phyloP scores from a whole-genome alignment of 805 yeast genomes.

The Maudiozyma serrabonitensis region DNA sequence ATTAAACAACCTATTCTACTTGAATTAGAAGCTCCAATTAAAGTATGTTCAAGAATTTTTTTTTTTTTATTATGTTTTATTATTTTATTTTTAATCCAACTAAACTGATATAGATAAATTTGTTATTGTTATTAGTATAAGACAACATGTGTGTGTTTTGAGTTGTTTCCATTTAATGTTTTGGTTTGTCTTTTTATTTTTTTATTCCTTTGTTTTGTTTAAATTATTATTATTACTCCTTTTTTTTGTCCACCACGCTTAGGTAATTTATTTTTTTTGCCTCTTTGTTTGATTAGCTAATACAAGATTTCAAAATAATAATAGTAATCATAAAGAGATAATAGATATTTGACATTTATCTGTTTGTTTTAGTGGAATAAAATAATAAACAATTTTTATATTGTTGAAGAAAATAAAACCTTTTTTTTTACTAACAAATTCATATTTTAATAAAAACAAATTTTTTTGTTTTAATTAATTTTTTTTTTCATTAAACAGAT shows the following conservation, averaged over 20 bases:
- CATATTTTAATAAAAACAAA: too few species aligned
- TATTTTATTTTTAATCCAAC: neutral
- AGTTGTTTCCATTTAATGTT: neutral
- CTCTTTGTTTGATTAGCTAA: neutral
- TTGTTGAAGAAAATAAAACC: too few species aligned
- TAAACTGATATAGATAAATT: neutral
- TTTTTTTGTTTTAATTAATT: neutral
- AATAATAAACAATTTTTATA: too few species aligned
- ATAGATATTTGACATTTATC: too few species aligned
- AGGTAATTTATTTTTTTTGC: neutral
- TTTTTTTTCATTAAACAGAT: conserved; percentile 31
- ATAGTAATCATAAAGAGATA: too few species aligned
- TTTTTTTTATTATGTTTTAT: neutral
- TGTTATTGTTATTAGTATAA: too few species aligned
- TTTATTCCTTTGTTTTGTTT: neutral
- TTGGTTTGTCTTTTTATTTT: neutral
- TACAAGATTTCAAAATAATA: neutral
- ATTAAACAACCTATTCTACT: conserved; percentile 93
- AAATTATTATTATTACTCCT: neutral
- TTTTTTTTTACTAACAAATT: too few species aligned
- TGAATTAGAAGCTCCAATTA: conserved; percentile 95
- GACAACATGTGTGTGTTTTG: neutral
- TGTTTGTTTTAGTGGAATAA: too few species aligned
- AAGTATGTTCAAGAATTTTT: conserved; percentile 39
- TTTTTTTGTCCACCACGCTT: neutral